A percentile compares a stretch with the other conserved stretches of the same genome.
phyloP scores from a whole-genome alignment of 352 stramenopile genomes.

The Phytophthora crassamura region DNA sequence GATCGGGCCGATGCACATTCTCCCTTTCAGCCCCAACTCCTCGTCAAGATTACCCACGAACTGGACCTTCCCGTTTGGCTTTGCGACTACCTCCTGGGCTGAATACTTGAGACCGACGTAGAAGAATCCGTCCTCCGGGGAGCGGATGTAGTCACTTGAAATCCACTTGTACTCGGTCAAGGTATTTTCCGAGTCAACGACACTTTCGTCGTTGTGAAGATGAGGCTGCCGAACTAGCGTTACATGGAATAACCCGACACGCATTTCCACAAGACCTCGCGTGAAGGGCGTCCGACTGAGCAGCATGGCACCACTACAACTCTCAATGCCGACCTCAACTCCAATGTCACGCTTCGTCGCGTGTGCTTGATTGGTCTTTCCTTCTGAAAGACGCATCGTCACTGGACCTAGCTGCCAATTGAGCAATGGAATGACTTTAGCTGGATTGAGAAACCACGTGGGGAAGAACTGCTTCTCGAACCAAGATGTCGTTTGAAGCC shows the following conservation, averaged over 20 bases:
- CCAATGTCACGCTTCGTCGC: conserved; percentile 28
- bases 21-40: conserved; percentile 63
- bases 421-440: conserved; percentile 44
- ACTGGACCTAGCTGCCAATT: conserved; percentile 69
- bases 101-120: conserved; percentile 76
- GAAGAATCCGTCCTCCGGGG: conserved; percentile 69
- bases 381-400: conserved; percentile 47
- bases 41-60: conserved; percentile 33
- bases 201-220: conserved; percentile 1
- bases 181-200: not conserved
- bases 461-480: conserved; percentile 40
- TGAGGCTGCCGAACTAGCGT: conserved; percentile 42
- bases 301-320: conserved; percentile 56
- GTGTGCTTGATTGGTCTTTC: conserved; percentile 21
- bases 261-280: conserved; percentile 61
- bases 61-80: conserved; percentile 24
- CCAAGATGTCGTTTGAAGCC: conserved; percentile 22
- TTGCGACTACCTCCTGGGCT: conserved; percentile 16
- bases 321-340: conserved; percentile 54
- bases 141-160: conserved; percentile 69
- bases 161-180: conserved; percentile 53
- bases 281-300: conserved; percentile 37
- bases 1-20: conserved; percentile 62
- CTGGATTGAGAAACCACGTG: conserved; percentile 26
- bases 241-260: conserved; percentile 57